Evolutionary conservation across 2,329 filamentous ascomycete genomes (phyloP), one percentile per base, ranked within the genome.

Genomic region (Seiridium cupressi): DNA sequence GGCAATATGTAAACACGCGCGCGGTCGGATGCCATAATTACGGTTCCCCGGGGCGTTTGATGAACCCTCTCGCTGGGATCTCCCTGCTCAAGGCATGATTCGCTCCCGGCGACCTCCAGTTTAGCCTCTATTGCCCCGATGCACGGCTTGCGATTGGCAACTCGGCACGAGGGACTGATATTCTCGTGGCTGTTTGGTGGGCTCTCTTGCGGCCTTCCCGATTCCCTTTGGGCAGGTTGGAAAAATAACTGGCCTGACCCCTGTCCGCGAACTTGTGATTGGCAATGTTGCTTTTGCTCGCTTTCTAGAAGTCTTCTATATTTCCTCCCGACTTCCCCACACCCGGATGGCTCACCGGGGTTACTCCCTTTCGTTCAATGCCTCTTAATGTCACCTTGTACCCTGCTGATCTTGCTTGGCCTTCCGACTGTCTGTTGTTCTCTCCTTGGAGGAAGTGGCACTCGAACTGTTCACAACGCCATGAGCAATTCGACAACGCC

Each of bases 231-330:
- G 11, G 49, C 49, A 38, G 49, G 31, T 51, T 18, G 18, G 49
- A 18, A 26, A 26, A 11, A 51, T 35, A 18, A 35, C 36, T 36
- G n/a, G 47, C 10, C 32, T 32, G 34, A n/a, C 35, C 8, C 32
- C 35, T 34, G 32, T 51, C 34, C n/a, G 13, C 49, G 36, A 35
- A 51, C 49, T 51, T 51, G 49, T 51, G 49, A 51, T 51, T 51
- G 35, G 35, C 49, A 51, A n/a, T 34, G 49, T 51, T 51, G 49
- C 49, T 40, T 51, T 35, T 35, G 5, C 46, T 34, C 13, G 34
- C 31, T 34, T 51, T 51, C 49, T 51, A 51, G 49, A 51, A 51
- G 49, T 35, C n/a, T 51, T 51, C 49, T 51, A 51, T 31, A 34
- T 31, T 51, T 35, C 35, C 35, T 35, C 34, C n/a, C 11, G 13